phyloP scores from a whole-genome alignment of 2,329 filamentous ascomycete species.

The Tolypocladium pustulatum region DNA sequence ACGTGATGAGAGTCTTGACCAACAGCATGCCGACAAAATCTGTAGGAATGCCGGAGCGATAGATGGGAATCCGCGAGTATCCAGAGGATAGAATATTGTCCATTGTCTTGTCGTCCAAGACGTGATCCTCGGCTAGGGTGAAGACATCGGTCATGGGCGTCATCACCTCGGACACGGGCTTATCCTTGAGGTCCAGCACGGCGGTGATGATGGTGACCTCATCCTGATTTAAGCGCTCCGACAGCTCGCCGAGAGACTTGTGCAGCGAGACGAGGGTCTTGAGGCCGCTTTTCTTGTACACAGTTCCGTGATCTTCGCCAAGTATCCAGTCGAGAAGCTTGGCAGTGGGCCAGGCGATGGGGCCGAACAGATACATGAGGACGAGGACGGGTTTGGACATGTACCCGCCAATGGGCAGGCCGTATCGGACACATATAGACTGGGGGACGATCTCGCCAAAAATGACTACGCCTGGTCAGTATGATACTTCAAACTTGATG shows the following conservation, averaged over 20 bases:
- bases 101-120: conserved; percentile 90
- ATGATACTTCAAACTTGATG: not conserved
- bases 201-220: conserved; percentile 98
- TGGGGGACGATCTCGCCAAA: conserved; percentile 96
- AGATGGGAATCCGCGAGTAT: conserved; percentile 92
- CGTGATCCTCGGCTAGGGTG: conserved; percentile 87
- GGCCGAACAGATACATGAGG: conserved; percentile 87
- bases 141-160: conserved; percentile 98
- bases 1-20: conserved; percentile 97
- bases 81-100: conserved; percentile 86
- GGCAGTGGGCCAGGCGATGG: conserved; percentile 87
- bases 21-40: conserved; percentile 97
- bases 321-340: conserved; percentile 90
- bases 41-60: conserved; percentile 68
- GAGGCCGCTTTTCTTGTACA: conserved; percentile 95
- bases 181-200: conserved; percentile 91
- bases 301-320: conserved; percentile 88
- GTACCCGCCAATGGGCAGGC: conserved; percentile 86
- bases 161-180: conserved; percentile 92
- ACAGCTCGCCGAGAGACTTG: conserved; percentile 76
- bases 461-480: conserved; percentile 54
- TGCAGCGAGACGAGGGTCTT: conserved; percentile 95
- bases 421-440: conserved; percentile 91
- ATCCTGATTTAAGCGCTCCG: conserved; percentile 87
- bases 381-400: conserved; percentile 79